Base-by-base conservation (phyloP, 2,329 filamentous ascomycete species). In the Stachybotrys chlorohalonatus region DNA sequence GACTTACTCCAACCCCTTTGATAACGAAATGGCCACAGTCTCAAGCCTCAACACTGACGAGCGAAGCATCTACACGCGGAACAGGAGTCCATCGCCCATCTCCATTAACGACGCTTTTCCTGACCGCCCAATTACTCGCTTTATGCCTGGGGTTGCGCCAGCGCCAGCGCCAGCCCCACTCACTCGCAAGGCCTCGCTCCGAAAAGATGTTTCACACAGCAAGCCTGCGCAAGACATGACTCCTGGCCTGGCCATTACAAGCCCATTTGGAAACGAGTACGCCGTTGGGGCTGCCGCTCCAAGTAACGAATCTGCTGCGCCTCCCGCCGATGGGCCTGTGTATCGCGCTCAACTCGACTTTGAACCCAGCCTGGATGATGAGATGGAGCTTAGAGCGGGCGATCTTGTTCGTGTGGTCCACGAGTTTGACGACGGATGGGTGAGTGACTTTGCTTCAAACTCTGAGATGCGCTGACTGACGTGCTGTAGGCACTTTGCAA, bases 401-500 rank as follows among this genome's bases (percentile, higher is more conserved):
- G 86, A 95, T 58, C 78, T 99, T 51, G 90, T 97, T 52, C 83
- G 93, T 59, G 77, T 99, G 59, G 78, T 97, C 53, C 93, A 97
- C 66, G 92, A 96, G 72, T 99, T 97, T 65, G 94, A 99, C 67
- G 94, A 99, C 73, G 94, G 94, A 64, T 99, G 94, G 94, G 89
- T 93, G 81, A 81, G 88, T 80, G 17, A 47, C 24, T 31, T 8
- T 9, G 24, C 15, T 8, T 15, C 9, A 5, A 42, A 6, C 24
- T 15, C 11, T 46, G 13, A 42, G n/a, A 31, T 24, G 7, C 36
- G 8, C 51, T 7, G 49, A 61, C 68, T 71, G 69, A 73, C 62
- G 63, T 63, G 56, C 50, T 56, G 53, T 60, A 92, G 89, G 90
- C 92, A 66, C 89, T 97, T 54, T 96, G 91, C 71, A 88, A 91